Percentiles rank a stretch among this genome's conserved stretches.
Conservation (phyloP, 2,329 filamentous ascomycete genomes). For the Exophiala xenobiotica region DNA sequence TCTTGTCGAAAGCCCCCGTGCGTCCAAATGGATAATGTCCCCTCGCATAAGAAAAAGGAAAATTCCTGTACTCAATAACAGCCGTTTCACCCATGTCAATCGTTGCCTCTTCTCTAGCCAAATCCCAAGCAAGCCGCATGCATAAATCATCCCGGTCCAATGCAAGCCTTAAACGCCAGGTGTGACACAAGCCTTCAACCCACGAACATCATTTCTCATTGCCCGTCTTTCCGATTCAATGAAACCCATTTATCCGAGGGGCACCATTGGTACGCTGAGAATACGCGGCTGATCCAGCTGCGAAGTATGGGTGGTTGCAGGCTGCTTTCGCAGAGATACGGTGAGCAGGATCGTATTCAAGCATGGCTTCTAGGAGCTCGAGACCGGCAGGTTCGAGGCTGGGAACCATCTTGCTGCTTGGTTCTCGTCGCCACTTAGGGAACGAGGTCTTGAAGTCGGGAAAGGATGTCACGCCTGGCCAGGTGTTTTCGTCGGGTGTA, state of each 20-base stretch:
- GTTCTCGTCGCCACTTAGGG: constrained; percentile 81
- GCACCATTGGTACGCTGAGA: constrained; percentile 39
- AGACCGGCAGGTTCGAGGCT: constrained; percentile 65
- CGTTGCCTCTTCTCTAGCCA: constrained; percentile 8
- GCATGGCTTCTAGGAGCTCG: constrained; percentile 61
- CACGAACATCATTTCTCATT: not conserved
- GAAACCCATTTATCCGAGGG: constrained; percentile 37
- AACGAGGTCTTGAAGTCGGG: constrained; percentile 92
- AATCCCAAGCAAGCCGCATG: constrained; percentile 5
- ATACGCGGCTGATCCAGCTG: constrained; percentile 50
- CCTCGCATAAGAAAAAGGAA: not conserved
- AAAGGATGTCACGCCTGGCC: constrained; percentile 92
- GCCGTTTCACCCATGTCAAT: not conserved
- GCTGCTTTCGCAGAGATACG: constrained; percentile 88
- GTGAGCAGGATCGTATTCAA: constrained; percentile 82
- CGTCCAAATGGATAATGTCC: not conserved
- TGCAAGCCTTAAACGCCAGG: constrained; percentile 1
- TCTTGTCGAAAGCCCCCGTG: too few relatives aligned
- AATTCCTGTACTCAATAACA: constrained; percentile 1
- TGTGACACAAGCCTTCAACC: not conserved
- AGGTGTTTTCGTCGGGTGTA: constrained; percentile 76
- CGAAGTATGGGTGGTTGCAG: constrained; percentile 81
- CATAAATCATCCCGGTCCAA: constrained; percentile 6
- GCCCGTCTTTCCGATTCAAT: constrained; percentile 33
- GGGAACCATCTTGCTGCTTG: constrained; percentile 64